Percentiles rank a stretch among this genome's conserved stretches.
Evolutionary conservation across 768 basidiomycete species (phyloP).

Genomic region (Russula sp.): DNA sequence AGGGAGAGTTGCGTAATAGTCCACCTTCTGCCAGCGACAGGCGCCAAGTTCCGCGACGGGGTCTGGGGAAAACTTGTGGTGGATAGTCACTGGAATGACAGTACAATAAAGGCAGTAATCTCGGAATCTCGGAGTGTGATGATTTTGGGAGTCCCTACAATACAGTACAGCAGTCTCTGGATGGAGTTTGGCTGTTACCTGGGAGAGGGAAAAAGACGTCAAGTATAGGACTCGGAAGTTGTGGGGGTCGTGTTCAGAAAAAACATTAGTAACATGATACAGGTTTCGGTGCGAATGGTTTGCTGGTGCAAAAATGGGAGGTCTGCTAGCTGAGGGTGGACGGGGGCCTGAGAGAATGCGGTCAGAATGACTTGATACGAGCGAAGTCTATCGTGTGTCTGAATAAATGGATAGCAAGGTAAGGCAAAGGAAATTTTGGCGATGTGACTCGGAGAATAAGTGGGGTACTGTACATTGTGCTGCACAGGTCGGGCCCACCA

Average conservation of each 20-base stretch:
- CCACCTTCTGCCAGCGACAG: neutral
- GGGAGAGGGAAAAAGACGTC: neutral
- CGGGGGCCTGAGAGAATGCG: neutral
- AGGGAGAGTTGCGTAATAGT: constrained; percentile 7
- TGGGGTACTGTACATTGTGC: no score
- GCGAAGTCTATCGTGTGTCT: neutral
- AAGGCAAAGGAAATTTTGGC: no score
- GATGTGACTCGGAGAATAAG: no score
- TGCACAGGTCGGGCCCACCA: neutral
- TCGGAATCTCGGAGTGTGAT: no score
- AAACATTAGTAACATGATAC: neutral
- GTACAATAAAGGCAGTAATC: no score
- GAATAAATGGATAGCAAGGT: neutral
- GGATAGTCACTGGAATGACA: no score
- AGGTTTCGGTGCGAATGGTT: neutral
- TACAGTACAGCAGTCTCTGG: neutral
- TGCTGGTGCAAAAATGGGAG: neutral
- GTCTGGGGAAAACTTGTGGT: neutral
- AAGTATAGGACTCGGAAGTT: neutral
- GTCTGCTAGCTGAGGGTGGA: neutral
- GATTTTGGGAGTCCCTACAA: no score
- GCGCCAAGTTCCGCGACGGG: neutral
- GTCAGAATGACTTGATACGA: neutral
- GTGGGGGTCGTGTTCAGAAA: neutral
- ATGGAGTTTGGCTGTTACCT: neutral